Base-by-base conservation (phyloP, 345 rosid genomes). In the Euclidium syriacum region DNA sequence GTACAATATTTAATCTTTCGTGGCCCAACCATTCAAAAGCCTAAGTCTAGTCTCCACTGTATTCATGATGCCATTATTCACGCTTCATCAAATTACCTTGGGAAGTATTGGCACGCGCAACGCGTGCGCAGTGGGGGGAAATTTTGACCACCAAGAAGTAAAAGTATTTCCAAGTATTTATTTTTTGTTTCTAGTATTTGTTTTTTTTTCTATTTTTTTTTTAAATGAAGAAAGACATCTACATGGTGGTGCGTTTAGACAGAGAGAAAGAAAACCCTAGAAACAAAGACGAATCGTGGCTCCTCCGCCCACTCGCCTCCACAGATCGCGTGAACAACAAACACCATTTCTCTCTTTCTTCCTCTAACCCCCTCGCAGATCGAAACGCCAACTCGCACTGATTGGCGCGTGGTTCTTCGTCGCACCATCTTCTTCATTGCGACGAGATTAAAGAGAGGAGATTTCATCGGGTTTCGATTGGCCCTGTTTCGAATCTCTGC, bases 371-470 rank as follows among this genome's bases (percentile, higher is more conserved):
- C 16, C 23, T 44, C 54, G 32, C 65, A 64, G 75, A 71, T 71
- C 75, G 33, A 50, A 18, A 49, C 73, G 3, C 75, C 75, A 57
- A 71, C 75, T 71, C 75, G 75, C 75, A 64, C 51, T 41, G 27
- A 56, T 57, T 58, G 61, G 75, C 75, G 75, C 75, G 75, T 71
- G 71, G 14, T 57, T 11, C 64, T 29, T 7, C 47, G 15, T 12
- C 52, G 30, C 23, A n/a, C 38, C 44, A 6, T 23, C 44, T 33
- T 60, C 49, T 16, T 54, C 54, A 4, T 58, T 62, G 15, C 71
- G 18, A 14, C 42, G 42, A 52, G 60, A 22, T 64, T 50, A 43
- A 7, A 23, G 6, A 25, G 15, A 58, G 18, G 48, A 3, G 33
- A 32, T 55, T 36, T 36, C 22, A 20, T 43, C 52, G 3, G 12